Percentiles rank a stretch among this genome's conserved stretches.
Conservation (phyloP, 148 eudicot species). For the Nyssa sinensis region DNA sequence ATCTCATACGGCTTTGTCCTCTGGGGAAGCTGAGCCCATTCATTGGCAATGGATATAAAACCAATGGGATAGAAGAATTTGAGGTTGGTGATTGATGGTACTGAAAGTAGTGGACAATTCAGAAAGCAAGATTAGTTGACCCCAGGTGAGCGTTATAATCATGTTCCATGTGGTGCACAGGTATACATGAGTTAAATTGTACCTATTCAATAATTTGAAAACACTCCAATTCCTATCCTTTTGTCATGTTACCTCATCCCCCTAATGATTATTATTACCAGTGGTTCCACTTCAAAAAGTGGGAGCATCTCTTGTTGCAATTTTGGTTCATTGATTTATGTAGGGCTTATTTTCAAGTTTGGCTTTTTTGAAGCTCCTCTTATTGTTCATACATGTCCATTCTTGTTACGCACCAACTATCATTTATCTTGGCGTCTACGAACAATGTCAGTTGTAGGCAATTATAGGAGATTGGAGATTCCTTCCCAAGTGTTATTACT, state of each 20-base stretch:
- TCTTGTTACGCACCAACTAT: conserved; percentile 8
- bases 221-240: neutral
- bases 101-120: neutral
- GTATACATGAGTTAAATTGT: neutral
- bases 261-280: conserved; percentile 4
- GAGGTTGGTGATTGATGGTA: neutral
- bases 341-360: conserved; percentile 3
- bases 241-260: conserved; percentile 5
- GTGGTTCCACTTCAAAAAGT: conserved; percentile 6
- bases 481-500: conserved; percentile 3
- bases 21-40: no score
- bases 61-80: neutral
- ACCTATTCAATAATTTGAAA: neutral
- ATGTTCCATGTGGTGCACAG: neutral
- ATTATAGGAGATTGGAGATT: conserved; percentile 6
- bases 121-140: conserved; percentile 8
- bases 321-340: neutral
- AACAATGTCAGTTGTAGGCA: no score
- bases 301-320: neutral
- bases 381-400: conserved; percentile 14
- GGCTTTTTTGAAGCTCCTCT: conserved; percentile 5
- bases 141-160: neutral
- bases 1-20: no score
- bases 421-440: no score
- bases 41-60: no score